Conservation (phyloP, 106 monocot genomes). For the Agapanthus africanus region DNA sequence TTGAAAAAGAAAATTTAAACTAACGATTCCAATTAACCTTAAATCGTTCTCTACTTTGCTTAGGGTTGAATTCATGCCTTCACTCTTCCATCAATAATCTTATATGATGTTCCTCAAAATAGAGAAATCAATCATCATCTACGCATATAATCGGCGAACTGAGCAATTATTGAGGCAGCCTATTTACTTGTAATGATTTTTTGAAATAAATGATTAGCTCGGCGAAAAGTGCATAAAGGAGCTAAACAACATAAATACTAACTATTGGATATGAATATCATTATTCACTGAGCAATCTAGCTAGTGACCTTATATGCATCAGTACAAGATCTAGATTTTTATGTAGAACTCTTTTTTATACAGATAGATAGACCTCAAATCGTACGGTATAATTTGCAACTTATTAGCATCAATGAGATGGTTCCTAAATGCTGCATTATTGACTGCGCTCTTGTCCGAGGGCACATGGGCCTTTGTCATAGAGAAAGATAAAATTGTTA, state of each 20-base stretch:
- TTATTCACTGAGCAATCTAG: not conserved
- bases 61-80: not conserved
- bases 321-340: slow-evolving; percentile 1
- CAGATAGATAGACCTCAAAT: not conserved
- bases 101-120: no score
- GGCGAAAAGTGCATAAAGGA: not conserved
- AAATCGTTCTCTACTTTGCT: not conserved
- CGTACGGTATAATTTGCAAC: not conserved
- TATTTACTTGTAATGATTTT: not conserved
- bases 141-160: not conserved
- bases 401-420: not conserved
- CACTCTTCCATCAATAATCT: no score
- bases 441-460: not conserved
- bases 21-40: not conserved
- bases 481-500: not conserved
- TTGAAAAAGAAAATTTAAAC: not conserved
- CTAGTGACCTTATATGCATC: not conserved
- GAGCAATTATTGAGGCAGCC: not conserved
- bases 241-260: not conserved
- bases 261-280: not conserved
- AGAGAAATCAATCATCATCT: not conserved
- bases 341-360: not conserved
- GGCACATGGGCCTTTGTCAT: not conserved
- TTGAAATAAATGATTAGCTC: not conserved
- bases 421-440: not conserved